phyloP scores from a whole-genome alignment of 2,329 filamentous ascomycete species.

The Neonectria hederae region DNA sequence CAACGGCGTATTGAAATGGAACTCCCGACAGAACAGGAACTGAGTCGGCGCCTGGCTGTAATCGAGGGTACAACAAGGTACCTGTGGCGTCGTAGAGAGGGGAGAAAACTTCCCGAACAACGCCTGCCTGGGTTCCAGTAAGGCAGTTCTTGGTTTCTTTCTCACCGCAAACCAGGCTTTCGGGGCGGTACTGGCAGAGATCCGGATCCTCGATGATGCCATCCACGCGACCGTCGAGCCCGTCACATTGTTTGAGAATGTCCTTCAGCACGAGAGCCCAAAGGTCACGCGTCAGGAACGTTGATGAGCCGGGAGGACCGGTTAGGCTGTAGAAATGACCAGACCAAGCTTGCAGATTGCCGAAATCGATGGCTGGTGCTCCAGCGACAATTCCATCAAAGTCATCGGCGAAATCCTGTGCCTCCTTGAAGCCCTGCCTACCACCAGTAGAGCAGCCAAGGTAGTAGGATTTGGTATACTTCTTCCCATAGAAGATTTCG shows the following conservation, averaged over 20 bases:
- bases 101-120: slow-evolving; percentile 6
- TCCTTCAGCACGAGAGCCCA: slow-evolving; percentile 56
- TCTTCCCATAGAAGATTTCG: slow-evolving; percentile 56
- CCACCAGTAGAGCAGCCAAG: slow-evolving; percentile 69
- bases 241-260: slow-evolving; percentile 60
- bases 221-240: slow-evolving; percentile 58
- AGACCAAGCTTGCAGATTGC: slow-evolving; percentile 53
- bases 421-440: slow-evolving; percentile 63
- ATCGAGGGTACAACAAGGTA: slow-evolving; percentile 43
- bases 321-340: slow-evolving; percentile 7
- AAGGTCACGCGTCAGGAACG: slow-evolving; percentile 35
- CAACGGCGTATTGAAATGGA: slow-evolving; percentile 16
- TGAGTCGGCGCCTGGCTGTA: slow-evolving; percentile 48
- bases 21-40: slow-evolving; percentile 48
- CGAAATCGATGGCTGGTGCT: slow-evolving; percentile 58
- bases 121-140: slow-evolving; percentile 13
- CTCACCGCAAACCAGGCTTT: slow-evolving; percentile 50
- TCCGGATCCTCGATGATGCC: slow-evolving; percentile 58
- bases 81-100: slow-evolving; percentile 41
- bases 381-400: slow-evolving; percentile 61
- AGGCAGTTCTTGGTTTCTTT: slow-evolving; percentile 51
- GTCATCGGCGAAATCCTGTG: slow-evolving; percentile 63
- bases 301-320: slow-evolving; percentile 1
- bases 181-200: slow-evolving; percentile 55
- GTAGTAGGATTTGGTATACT: slow-evolving; percentile 60